phyloP scores from a whole-genome alignment of 768 basidiomycete species.

The Tylopilus rubrobrunneus region DNA sequence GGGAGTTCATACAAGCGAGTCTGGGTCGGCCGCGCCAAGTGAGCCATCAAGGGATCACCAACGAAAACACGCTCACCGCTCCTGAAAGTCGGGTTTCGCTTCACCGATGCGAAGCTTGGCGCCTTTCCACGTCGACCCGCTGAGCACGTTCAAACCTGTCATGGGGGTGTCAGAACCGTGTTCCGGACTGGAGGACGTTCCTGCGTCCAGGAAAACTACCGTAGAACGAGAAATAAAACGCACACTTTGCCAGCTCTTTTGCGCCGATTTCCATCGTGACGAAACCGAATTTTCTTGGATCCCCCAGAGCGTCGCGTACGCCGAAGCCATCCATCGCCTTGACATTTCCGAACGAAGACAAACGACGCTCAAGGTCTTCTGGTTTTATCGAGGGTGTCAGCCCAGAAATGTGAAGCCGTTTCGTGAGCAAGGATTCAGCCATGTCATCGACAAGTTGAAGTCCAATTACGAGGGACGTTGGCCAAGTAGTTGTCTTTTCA shows the following conservation, averaged over 20 bases:
- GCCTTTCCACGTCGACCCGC: slow-evolving; percentile 56
- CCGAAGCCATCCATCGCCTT: slow-evolving; percentile 70
- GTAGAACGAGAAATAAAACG: no score
- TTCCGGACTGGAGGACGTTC: no score
- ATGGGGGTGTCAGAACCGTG: no score
- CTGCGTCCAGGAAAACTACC: no score
- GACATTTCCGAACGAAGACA: slow-evolving; percentile 67
- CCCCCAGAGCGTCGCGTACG: slow-evolving; percentile 56
- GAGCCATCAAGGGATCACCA: no score
- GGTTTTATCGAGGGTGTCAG: slow-evolving; percentile 61
- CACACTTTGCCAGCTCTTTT: no score
- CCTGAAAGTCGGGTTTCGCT: slow-evolving; percentile 70
- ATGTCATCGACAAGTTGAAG: background rate
- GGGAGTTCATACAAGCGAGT: slow-evolving; percentile 15
- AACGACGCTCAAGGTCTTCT: slow-evolving; percentile 52
- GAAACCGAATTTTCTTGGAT: no score
- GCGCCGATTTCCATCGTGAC: no score
- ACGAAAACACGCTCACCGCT: slow-evolving; percentile 41
- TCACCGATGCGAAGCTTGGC: slow-evolving; percentile 78
- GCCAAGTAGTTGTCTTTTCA: background rate
- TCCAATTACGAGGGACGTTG: slow-evolving; percentile 17
- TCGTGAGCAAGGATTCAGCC: slow-evolving; percentile 35
- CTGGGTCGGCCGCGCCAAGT: background rate
- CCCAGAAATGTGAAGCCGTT: slow-evolving; percentile 72
- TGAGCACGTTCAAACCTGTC: no score